phyloP scores from a whole-genome alignment of 768 basidiomycete species.

The Boletus bicolor region DNA sequence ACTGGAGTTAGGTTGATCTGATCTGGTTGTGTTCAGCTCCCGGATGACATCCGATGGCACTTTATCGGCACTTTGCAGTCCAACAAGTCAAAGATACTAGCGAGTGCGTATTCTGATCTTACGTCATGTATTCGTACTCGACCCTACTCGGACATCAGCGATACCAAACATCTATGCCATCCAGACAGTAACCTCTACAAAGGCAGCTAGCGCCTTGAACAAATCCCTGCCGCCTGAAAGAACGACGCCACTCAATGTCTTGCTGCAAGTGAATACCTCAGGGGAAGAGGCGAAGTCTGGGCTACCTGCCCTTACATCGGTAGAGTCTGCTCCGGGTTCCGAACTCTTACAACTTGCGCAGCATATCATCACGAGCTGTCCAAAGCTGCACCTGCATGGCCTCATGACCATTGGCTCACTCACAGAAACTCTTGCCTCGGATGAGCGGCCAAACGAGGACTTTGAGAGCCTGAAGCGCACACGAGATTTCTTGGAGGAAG shows the following conservation, averaged over 20 bases:
- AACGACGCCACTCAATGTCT: slow-evolving; percentile 63
- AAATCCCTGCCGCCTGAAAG: slow-evolving; percentile 63
- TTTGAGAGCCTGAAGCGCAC: slow-evolving; percentile 70
- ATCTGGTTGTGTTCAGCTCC: slow-evolving; percentile 54
- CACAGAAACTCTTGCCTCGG: slow-evolving; percentile 54
- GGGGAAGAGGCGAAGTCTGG: slow-evolving; percentile 92
- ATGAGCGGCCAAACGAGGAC: slow-evolving; percentile 57
- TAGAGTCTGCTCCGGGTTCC: slow-evolving; percentile 31
- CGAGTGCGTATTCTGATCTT: slow-evolving; percentile 46
- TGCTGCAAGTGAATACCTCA: slow-evolving; percentile 94
- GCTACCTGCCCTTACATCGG: slow-evolving; percentile 52
- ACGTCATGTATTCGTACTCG: neutral
- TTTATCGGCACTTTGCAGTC: slow-evolving; percentile 93
- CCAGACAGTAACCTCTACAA: slow-evolving; percentile 81
- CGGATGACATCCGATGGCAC: slow-evolving; percentile 88
- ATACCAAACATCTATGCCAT: slow-evolving; percentile 86
- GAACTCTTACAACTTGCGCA: slow-evolving; percentile 66
- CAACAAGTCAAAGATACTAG: slow-evolving; percentile 89
- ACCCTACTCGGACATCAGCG: slow-evolving; percentile 40
- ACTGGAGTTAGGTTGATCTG: neutral
- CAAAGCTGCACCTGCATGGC: slow-evolving; percentile 72
- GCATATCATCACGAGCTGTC: slow-evolving; percentile 71
- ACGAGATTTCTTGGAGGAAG: slow-evolving; percentile 51
- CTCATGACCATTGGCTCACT: slow-evolving; percentile 97
- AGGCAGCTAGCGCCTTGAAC: slow-evolving; percentile 77